These are phyloP conservation scores for Luffa acutangula DNA, from an alignment of 306 rosid genomes.

Conservation along the genomic window DNA sequence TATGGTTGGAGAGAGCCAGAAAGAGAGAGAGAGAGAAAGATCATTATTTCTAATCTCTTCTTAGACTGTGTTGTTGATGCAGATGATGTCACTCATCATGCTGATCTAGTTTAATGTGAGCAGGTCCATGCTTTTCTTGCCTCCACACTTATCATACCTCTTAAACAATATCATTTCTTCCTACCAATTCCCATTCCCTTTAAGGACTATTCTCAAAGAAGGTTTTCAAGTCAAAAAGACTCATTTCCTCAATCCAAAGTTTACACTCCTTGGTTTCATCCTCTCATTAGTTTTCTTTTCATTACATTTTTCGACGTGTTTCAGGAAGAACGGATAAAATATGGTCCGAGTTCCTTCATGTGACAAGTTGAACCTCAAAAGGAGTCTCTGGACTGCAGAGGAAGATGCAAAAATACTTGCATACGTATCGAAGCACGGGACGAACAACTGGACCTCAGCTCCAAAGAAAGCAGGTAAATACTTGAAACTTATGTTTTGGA, in stretches of 20 bases:
- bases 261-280: neutral
- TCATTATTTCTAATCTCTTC: constrained; percentile 19
- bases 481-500: neutral
- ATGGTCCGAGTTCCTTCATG: constrained; percentile 53
- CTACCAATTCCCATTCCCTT: constrained; percentile 27
- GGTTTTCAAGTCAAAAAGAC: constrained; percentile 1
- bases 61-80: constrained; percentile 17
- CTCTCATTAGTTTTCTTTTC: constrained; percentile 6
- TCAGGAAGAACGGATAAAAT: constrained; percentile 4
- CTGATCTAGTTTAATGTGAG: constrained; percentile 48
- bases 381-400: constrained; percentile 37
- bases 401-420: constrained; percentile 56
- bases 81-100: constrained; percentile 33
- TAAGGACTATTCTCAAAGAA: constrained; percentile 27
- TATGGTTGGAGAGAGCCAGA: constrained; percentile 21
- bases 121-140: constrained; percentile 62
- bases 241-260: neutral
- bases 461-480: constrained; percentile 56
- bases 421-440: constrained; percentile 46
- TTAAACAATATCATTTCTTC: constrained; percentile 28
- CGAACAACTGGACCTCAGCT: constrained; percentile 46
- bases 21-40: constrained; percentile 8
- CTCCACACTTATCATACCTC: constrained; percentile 47
- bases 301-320: neutral
- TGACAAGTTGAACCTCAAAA: constrained; percentile 47